Evolutionary conservation across 2,329 filamentous ascomycete species (phyloP), one percentile per base, ranked within the genome.

Genomic region (Pezicula carpinea): DNA sequence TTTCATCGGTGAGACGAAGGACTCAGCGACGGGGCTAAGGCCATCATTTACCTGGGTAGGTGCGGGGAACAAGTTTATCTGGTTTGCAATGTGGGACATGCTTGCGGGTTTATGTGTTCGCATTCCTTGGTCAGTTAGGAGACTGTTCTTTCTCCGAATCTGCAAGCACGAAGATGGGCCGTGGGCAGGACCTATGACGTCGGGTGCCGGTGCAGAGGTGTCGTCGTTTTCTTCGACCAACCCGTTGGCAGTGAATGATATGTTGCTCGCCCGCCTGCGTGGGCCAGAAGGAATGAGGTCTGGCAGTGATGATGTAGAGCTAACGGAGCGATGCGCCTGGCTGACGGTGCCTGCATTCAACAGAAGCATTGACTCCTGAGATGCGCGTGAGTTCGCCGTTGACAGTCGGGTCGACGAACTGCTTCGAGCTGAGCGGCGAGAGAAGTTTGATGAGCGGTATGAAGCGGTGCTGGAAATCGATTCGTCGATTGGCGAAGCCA

Each of bases 371-470:
- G 59, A 62, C 44, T 64, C 61, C 43, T 61, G 58, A 38, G 59
- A 63, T 10, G 46, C 51, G 33, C 58, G 52, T 7, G 58, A 59
- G 33, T 54, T 55, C 13, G 38, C 40, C 7, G 48, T 55, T 6
- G 59, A 59, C 18, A 59, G 52, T 22, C 58, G 53, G 18, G 59
- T 59, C 45, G 55, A 59, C 4, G 57, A 59, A 14, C 59, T 59
- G 38, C 57, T 59, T 32, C 57, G 53, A 32, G 54, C 53, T 8
- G 59, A 63, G 10, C 51, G 51, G 36, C 57, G 58, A 44, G 60
- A 62, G 45, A 60, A 60, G 35, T 54, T 47, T n/a, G 58, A 60
- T n/a, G 57, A 61, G 17, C 61, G 54, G 43, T 59, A 62, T 6
- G 61, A 64, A 10, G 54, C 47, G 18, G 58, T 59, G 36, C 59